Evolutionary conservation across 1,284 basidiomycete genomes (phyloP).

Genomic region (Rhodotorula sp.): DNA sequence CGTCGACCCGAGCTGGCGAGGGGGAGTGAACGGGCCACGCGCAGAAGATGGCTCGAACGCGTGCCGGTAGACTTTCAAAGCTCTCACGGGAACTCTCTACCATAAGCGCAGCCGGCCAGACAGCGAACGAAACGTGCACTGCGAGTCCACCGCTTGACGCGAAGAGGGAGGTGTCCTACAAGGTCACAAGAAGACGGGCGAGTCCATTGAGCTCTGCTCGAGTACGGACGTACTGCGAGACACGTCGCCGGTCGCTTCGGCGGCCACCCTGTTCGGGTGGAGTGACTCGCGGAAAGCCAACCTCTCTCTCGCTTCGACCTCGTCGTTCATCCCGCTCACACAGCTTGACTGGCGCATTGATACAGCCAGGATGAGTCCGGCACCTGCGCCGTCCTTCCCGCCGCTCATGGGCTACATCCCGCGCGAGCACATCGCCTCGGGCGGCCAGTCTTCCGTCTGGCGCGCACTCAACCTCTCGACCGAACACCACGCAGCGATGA

Average conservation of each 20-base stretch:
- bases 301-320: background rate
- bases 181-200: no score
- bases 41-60: background rate
- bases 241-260: no score
- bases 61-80: background rate
- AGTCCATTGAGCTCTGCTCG: no score
- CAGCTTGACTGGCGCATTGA: background rate
- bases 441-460: constrained; percentile 53
- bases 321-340: background rate
- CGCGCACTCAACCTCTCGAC: constrained; percentile 25
- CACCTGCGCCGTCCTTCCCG: constrained; percentile 7
- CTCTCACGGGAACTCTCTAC: no score
- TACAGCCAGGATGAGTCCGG: background rate
- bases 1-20: background rate
- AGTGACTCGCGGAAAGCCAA: no score
- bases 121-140: no score
- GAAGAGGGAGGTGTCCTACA: no score
- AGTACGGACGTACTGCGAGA: no score
- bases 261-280: no score
- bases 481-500: constrained; percentile 69
- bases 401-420: constrained; percentile 61
- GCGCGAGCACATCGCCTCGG: constrained; percentile 72
- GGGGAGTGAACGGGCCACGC: background rate
- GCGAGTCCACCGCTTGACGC: no score
- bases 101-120: no score